Percentiles rank a stretch among this genome's conserved stretches.
Evolutionary conservation across 2,329 filamentous ascomycete species (phyloP).

Genomic region (Orbilia quercus): DNA sequence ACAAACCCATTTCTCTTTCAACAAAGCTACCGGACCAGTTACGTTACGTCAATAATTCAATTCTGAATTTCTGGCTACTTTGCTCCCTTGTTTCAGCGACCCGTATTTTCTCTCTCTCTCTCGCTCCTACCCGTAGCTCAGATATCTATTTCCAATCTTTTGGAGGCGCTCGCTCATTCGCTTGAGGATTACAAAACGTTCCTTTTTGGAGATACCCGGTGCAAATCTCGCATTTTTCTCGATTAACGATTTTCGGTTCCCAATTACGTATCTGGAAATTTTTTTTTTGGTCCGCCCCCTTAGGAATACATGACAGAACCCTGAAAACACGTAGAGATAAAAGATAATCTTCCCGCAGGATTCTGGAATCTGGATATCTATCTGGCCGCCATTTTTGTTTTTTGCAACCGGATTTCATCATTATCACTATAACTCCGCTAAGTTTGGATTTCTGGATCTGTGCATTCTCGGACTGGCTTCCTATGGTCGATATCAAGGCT

Average conservation of each 20-base stretch:
- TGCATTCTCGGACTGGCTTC: not conserved
- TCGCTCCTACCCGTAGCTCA: conserved; percentile 13
- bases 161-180: conserved; percentile 3
- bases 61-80: too few relatives aligned
- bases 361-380: conserved; percentile 1
- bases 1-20: too few relatives aligned
- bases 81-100: not conserved
- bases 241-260: too few relatives aligned
- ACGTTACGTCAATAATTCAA: too few relatives aligned
- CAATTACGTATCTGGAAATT: too few relatives aligned
- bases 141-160: conserved; percentile 28
- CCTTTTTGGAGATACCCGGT: conserved; percentile 30
- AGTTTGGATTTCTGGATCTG: not conserved
- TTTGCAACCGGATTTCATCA: too few relatives aligned
- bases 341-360: not conserved
- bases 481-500: conserved; percentile 27
- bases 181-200: conserved; percentile 14
- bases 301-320: conserved; percentile 4
- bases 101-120: too few relatives aligned
- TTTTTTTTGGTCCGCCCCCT: too few relatives aligned
- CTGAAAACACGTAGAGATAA: not conserved
- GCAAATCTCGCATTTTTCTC: conserved; percentile 19
- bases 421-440: not conserved
- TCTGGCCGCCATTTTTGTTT: not conserved
- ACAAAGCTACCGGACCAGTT: too few relatives aligned